Base-by-base conservation (phyloP, 768 basidiomycete species). In the Lactifluus pinguis region DNA sequence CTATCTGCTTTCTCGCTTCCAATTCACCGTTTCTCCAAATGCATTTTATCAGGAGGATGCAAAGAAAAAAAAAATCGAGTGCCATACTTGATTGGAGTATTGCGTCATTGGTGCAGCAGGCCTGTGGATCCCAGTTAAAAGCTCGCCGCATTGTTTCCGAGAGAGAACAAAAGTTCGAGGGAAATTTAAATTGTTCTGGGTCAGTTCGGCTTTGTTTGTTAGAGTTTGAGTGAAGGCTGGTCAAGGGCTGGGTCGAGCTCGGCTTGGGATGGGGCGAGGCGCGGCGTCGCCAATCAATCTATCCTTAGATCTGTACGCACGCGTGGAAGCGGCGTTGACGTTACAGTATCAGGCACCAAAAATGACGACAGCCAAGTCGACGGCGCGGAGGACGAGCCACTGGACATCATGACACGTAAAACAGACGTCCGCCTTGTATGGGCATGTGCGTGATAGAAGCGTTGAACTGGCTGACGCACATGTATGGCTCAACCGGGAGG, bases 241-340 rank as follows among this genome's bases (percentile, higher is more conserved):
- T 47, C 36, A 52, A 42, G 53, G 59, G 59, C 53, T 55, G 47
- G 59, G 53, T 41, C 48, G 41, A 44, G 44, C 54, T 50, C 49
- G 42, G 36, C 49, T 61, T 32, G 55, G 25, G 38, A 41, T 39
- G 50, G 25, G 55, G 55, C 55, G 49, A 39, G 60, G 15, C 25
- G 50, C 49, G 55, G 60, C 50, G 55, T 51, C 55, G 39, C n/a
- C 36, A n/a, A 42, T 49, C 49, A 49, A 47, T 53, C 57, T 38
- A 34, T 29, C 3, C 29, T 39, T 21, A 21, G 17, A 52, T 59
- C 51, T 49, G 45, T 47, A 42, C 47, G 11, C 21, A 21, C 17
- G n/a, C 19, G 15, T 7, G 48, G 21, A 47, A 29, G 14, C n/a
- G 21, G 42, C 42, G n/a, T 36, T 51, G 42, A 38, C 57, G n/a